Evolutionary conservation across 163 green algal species (phyloP).

Genomic region (Scenedesmus sp.): DNA sequence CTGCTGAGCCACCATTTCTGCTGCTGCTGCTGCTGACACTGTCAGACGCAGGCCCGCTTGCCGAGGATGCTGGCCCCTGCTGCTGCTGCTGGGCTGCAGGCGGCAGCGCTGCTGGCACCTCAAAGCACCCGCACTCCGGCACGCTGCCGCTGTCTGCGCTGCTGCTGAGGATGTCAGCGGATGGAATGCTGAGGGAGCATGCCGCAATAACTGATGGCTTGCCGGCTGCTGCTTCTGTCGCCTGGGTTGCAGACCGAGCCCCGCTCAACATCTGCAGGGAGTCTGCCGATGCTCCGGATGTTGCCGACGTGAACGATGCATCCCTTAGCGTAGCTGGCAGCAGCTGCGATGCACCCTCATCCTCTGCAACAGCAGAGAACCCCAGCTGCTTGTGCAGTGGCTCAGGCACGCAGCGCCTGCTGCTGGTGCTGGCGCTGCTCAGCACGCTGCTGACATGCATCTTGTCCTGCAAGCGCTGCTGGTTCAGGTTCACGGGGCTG

Average conservation of each 20-base stretch:
- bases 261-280: constrained; percentile 30
- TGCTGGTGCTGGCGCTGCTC: constrained; percentile 36
- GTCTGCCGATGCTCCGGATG: constrained; percentile 13
- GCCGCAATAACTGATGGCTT: neutral
- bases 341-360: neutral
- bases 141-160: constrained; percentile 19
- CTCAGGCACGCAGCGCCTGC: constrained; percentile 15
- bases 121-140: neutral
- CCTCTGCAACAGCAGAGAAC: constrained; percentile 21
- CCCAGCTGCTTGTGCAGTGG: constrained; percentile 45
- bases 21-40: neutral
- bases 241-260: constrained; percentile 9
- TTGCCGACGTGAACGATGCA: constrained; percentile 26
- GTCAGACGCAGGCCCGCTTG: neutral
- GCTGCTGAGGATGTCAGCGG: constrained; percentile 5
- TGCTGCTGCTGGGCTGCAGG: neutral
- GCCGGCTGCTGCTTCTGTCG: neutral
- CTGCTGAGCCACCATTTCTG: neutral
- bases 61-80: neutral
- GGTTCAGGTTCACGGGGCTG: neutral
- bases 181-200: neutral
- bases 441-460: constrained; percentile 51
- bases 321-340: neutral
- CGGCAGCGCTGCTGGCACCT: neutral
- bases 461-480: constrained; percentile 36